Conservation (phyloP, 139 green algal species). For the Microglena sp. region DNA sequence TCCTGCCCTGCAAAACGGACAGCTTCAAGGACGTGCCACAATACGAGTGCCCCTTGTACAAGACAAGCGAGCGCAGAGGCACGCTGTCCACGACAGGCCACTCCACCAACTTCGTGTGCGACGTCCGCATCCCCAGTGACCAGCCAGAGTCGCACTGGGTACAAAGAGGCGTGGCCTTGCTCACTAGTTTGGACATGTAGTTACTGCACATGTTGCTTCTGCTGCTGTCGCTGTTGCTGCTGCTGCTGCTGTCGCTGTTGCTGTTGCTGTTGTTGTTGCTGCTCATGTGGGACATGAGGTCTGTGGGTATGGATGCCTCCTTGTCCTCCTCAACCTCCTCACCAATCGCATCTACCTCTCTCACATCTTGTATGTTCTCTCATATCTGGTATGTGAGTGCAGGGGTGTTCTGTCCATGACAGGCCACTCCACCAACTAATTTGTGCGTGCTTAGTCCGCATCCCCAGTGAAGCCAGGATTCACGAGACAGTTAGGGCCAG, state of each 20-base stretch:
- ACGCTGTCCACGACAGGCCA: conserved; percentile 62
- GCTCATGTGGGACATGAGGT: too few relatives aligned
- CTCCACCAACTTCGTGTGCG: conserved; percentile 73
- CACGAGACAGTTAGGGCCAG: too few relatives aligned
- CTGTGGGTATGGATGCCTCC: too few relatives aligned
- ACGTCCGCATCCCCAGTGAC: conserved; percentile 41
- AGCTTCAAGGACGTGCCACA: conserved; percentile 13
- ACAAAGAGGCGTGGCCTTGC: conserved; percentile 51
- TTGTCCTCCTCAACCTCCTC: too few relatives aligned
- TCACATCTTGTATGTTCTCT: too few relatives aligned
- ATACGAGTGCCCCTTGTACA: conserved; percentile 74
- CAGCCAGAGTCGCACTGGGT: conserved; percentile 50
- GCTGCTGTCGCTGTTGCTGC: too few relatives aligned
- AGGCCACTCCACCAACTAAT: conserved; percentile 75
- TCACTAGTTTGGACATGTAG: conserved; percentile 33
- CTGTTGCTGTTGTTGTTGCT: too few relatives aligned
- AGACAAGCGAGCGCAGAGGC: conserved; percentile 58
- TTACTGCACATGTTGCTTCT: too few relatives aligned
- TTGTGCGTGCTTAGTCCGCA: too few relatives aligned
- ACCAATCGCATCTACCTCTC: too few relatives aligned
- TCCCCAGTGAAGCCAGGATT: too few relatives aligned
- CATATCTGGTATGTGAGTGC: conserved; percentile 65
- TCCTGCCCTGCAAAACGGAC: conserved; percentile 34
- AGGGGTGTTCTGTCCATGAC: conserved; percentile 58
- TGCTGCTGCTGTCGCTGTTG: too few relatives aligned